Evolutionary conservation across 495 filamentous ascomycete species (phyloP).

Genomic region (Evansstolkia leycettana): DNA sequence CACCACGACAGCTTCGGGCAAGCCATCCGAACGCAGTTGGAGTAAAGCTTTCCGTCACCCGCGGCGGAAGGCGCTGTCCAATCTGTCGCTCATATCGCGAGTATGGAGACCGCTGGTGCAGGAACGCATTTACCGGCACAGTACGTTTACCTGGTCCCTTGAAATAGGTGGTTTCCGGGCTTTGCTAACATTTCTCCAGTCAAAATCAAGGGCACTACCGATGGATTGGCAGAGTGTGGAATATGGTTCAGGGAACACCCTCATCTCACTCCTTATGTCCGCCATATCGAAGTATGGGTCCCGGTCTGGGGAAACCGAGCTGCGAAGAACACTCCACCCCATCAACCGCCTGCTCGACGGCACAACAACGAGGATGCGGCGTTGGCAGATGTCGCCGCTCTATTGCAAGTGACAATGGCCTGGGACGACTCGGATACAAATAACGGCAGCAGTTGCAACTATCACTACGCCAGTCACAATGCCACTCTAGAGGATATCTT

Average conservation of each 20-base stretch:
- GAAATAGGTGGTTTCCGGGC: background rate
- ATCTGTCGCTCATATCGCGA: slow-evolving; percentile 47
- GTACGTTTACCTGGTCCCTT: slow-evolving; percentile 17
- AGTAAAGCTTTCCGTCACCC: slow-evolving; percentile 54
- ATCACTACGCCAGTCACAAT: slow-evolving; percentile 40
- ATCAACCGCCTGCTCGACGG: slow-evolving; percentile 25
- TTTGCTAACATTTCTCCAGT: slow-evolving; percentile 20
- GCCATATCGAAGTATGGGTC: slow-evolving; percentile 63
- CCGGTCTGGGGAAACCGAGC: slow-evolving; percentile 53
- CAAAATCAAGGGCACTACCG: slow-evolving; percentile 58
- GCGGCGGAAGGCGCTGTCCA: slow-evolving; percentile 50
- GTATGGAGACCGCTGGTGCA: slow-evolving; percentile 55
- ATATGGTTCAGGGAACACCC: slow-evolving; percentile 45
- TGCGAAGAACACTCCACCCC: slow-evolving; percentile 8
- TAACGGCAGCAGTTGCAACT: slow-evolving; percentile 29
- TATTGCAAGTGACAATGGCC: slow-evolving; percentile 10
- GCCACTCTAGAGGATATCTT: slow-evolving; percentile 59
- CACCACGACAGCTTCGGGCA: slow-evolving; percentile 32
- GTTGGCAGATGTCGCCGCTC: slow-evolving; percentile 30
- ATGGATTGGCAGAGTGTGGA: slow-evolving; percentile 39
- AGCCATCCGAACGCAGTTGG: slow-evolving; percentile 43
- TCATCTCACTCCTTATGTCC: slow-evolving; percentile 49
- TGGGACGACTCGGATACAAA: slow-evolving; percentile 26
- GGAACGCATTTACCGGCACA: slow-evolving; percentile 57
- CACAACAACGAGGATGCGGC: slow-evolving; percentile 13